These are phyloP conservation scores for Syncephalastrum monosporum DNA, from an alignment of 371 early-diverging fungal genomes.

Conservation along the genomic window DNA sequence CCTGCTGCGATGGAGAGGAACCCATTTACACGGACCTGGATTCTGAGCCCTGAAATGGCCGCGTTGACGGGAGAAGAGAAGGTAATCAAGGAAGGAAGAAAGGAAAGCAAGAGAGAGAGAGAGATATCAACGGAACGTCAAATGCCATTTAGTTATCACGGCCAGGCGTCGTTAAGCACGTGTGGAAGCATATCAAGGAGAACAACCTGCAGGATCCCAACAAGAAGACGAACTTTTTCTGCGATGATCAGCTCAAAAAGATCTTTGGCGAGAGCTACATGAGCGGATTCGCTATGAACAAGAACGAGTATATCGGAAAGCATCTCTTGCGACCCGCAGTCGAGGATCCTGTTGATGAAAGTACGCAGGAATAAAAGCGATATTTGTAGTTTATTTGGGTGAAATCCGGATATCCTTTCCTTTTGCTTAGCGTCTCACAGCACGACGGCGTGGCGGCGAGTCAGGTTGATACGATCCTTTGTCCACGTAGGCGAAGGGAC, in stretches of 20 bases:
- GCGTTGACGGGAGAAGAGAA: conserved; percentile 24
- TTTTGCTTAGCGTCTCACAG: too few relatives aligned
- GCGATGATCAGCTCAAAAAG: conserved; percentile 34
- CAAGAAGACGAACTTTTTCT: conserved; percentile 34
- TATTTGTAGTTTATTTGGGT: too few relatives aligned
- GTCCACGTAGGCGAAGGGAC: too few relatives aligned
- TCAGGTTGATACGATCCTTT: too few relatives aligned
- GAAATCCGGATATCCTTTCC: too few relatives aligned
- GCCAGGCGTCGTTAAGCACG: conserved; percentile 40
- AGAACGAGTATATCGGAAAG: conserved; percentile 22
- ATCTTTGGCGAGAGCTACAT: conserved; percentile 28
- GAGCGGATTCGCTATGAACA: conserved; percentile 43
- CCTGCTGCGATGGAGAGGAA: conserved; percentile 13
- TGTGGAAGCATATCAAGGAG: conserved; percentile 52
- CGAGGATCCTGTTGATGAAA: not conserved
- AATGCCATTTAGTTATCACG: conserved; percentile 26
- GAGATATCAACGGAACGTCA: too few relatives aligned
- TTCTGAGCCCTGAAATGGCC: conserved; percentile 28
- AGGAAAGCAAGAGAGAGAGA: too few relatives aligned
- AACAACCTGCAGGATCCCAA: conserved; percentile 46
- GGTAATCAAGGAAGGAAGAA: conserved; percentile 12
- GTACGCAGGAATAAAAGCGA: too few relatives aligned
- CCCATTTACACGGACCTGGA: conserved; percentile 22
- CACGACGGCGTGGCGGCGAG: too few relatives aligned
- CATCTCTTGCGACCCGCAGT: conserved; percentile 27